Percentiles rank a stretch among this genome's conserved stretches.
Evolutionary conservation across 1,139 yeast species (phyloP).

Genomic region (Meyerozyma elateridarum): DNA sequence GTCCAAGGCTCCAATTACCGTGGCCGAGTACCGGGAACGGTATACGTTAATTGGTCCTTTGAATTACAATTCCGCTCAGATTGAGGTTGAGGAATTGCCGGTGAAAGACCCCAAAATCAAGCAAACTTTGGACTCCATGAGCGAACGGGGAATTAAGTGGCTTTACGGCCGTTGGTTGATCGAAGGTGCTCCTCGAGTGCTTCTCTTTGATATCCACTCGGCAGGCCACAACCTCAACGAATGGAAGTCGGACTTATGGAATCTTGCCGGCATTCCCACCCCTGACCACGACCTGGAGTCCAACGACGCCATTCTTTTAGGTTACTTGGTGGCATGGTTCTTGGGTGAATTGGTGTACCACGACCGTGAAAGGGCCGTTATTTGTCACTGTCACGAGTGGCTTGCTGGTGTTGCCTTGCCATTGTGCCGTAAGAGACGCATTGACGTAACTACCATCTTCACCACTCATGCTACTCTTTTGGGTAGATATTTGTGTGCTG

Average conservation of each 20-base stretch:
- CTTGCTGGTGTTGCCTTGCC: constrained; percentile 96
- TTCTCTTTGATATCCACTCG: constrained; percentile 79
- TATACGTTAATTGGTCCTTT: constrained; percentile 87
- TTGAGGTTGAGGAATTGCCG: constrained; percentile 88
- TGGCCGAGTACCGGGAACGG: constrained; percentile 85
- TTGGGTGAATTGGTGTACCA: constrained; percentile 84
- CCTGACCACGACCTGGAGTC: constrained; percentile 87
- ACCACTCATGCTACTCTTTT: constrained; percentile 96
- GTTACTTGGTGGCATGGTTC: constrained; percentile 96
- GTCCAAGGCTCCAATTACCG: constrained; percentile 95
- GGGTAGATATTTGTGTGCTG: constrained; percentile 95
- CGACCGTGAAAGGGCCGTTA: constrained; percentile 81
- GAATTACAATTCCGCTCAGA: constrained; percentile 75
- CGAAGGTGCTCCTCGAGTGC: constrained; percentile 94
- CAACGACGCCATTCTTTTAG: constrained; percentile 87
- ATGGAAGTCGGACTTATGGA: constrained; percentile 95
- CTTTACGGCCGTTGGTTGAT: constrained; percentile 95
- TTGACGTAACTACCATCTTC: constrained; percentile 92
- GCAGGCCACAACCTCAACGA: constrained; percentile 71
- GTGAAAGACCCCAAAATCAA: constrained; percentile 59
- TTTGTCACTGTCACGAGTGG: constrained; percentile 98
- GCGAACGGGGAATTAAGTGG: constrained; percentile 74
- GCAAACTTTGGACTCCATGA: constrained; percentile 67
- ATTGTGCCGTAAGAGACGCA: constrained; percentile 81
- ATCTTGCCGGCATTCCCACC: constrained; percentile 84